Conservation (phyloP, 257 asterid species). For the Petrea volubilis region DNA sequence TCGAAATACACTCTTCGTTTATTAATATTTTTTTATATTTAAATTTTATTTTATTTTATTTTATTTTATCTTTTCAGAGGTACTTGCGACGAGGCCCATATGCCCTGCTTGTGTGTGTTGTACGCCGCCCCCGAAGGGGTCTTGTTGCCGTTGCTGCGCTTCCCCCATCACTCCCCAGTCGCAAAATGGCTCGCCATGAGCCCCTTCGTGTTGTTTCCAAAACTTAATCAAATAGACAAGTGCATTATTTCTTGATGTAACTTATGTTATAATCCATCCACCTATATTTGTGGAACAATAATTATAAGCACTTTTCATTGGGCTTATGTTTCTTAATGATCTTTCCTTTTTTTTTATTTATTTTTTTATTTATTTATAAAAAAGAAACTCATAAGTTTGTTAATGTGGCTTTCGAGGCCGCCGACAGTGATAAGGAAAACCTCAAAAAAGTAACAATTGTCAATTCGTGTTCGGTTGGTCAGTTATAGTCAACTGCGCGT, state of each 20-base stretch:
- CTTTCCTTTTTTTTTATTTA: not conserved
- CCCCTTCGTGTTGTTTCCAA: too few species aligned
- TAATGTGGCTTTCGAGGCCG: not conserved
- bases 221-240: too few species aligned
- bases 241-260: not conserved
- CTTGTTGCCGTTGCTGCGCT: slow-evolving; percentile 56
- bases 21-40: not conserved
- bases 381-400: too few species aligned
- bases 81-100: slow-evolving; percentile 31
- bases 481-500: too few species aligned
- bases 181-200: slow-evolving; percentile 23
- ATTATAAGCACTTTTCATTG: not conserved
- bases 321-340: too few species aligned
- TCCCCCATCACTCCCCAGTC: slow-evolving; percentile 22
- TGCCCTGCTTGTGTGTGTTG: slow-evolving; percentile 68
- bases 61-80: slow-evolving; percentile 18
- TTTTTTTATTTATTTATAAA: not conserved
- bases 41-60: not conserved
- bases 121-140: slow-evolving; percentile 48
- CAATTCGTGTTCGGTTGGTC: too few species aligned
- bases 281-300: not conserved
- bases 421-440: slow-evolving; percentile 9
- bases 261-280: not conserved
- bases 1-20: not conserved
- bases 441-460: too few species aligned